phyloP scores from a whole-genome alignment of 805 yeast genomes.

The Naumovozyma baii region DNA sequence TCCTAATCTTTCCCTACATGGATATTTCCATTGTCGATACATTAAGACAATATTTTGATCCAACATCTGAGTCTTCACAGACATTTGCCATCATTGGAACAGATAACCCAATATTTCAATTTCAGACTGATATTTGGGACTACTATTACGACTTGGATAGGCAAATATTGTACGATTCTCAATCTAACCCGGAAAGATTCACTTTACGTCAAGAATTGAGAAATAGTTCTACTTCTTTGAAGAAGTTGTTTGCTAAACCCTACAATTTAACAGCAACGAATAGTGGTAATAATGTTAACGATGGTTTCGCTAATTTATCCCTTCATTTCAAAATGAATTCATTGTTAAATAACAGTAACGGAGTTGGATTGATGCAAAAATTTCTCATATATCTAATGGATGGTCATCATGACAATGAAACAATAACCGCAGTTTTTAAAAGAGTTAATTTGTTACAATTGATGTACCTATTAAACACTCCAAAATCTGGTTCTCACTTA shows the following conservation, averaged over 20 bases:
- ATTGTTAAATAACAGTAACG: not conserved
- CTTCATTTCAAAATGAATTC: not conserved
- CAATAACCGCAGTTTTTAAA: slow-evolving; percentile 22
- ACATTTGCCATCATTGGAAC: slow-evolving; percentile 50
- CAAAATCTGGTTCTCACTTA: slow-evolving; percentile 2
- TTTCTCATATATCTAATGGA: slow-evolving; percentile 12
- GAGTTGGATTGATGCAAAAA: slow-evolving; percentile 12
- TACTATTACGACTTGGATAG: slow-evolving; percentile 50
- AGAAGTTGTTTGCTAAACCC: slow-evolving; percentile 8
- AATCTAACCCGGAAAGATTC: slow-evolving; percentile 1
- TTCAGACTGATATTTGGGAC: slow-evolving; percentile 49
- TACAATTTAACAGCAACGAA: not conserved
- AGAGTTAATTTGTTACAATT: slow-evolving; percentile 28
- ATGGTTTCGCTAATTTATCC: not conserved
- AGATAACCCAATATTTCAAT: slow-evolving; percentile 53
- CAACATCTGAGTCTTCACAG: slow-evolving; percentile 13
- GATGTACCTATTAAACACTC: slow-evolving; percentile 17
- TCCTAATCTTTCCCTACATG: slow-evolving; percentile 44
- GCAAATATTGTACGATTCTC: slow-evolving; percentile 29
- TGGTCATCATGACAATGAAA: slow-evolving; percentile 24
- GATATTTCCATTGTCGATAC: slow-evolving; percentile 51
- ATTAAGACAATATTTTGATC: slow-evolving; percentile 30
- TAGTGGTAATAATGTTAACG: not conserved
- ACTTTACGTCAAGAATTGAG: slow-evolving; percentile 7
- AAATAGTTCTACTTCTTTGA: slow-evolving; percentile 7